Evolutionary conservation across 2,329 filamentous ascomycete genomes (phyloP), one percentile per base, ranked within the genome.

Genomic region (Aspergillus sp.): DNA sequence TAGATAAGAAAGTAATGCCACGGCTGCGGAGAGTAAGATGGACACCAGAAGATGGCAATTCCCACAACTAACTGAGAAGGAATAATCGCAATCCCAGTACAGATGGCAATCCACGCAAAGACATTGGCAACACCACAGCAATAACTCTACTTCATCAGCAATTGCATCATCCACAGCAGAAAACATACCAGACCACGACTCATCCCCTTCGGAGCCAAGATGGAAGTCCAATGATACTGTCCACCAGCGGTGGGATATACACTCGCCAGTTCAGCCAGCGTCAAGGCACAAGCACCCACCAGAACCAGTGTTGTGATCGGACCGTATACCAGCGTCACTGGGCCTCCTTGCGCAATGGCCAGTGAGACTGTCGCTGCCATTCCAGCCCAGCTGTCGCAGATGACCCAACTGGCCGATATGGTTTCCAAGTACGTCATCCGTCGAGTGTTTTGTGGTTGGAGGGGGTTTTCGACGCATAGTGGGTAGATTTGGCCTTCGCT

Each of bases 181-280:
- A 10, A 11, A 37, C 55, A 56, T 42, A 44, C 42, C 43, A 51
- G 30, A 9, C 13, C 40, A 19, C 43, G 37, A 28, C 45, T 57
- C 7, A 47, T 34, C 1, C 11, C 26, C 29, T 40, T 45, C 1
- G 49, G 54, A 13, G 46, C 46, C 43, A 58, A 35, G 13, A 66
- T 61, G 10, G 53, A 58, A 1, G 63, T 61, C 58, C 63, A 68
- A 27, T 69, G 64, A 42, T 68, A 69, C 37, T 69, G 66, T 3
- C 66, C 67, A 2, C 67, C 59, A 4, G 59, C 59, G 5, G 57
- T 61, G 28, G 59, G 59, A 35, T 58, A 58, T 27, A 60, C 54
- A 40, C 65, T 60, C 5, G 61, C 59, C 3, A 68, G 55, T 48
- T 70, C 67, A 3, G 63, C 65, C 50, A 68, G 55, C n/a, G 54